These are phyloP conservation scores for Arctostaphylos glauca DNA, from an alignment of 148 eudicot genomes.

Conservation along the genomic window DNA sequence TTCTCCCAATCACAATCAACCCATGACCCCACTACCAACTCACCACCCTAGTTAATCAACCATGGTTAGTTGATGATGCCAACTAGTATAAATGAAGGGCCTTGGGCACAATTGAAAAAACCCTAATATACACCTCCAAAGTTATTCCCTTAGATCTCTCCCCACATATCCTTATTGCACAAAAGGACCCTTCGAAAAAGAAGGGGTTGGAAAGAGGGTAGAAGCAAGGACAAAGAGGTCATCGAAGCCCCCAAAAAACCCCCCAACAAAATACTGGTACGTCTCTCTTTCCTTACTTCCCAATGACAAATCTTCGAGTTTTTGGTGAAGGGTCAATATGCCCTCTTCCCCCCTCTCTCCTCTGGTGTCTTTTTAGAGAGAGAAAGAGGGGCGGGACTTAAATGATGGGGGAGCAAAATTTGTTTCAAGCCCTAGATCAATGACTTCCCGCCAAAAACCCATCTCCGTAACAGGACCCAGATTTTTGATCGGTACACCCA, in stretches of 20 bases:
- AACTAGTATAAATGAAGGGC: conserved; percentile 6
- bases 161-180: neutral
- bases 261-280: conserved; percentile 16
- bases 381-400: conserved; percentile 6
- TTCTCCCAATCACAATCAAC: neutral
- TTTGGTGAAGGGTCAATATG: neutral
- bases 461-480: neutral
- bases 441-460: conserved; percentile 27
- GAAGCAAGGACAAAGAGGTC: conserved; percentile 21
- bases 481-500: conserved; percentile 7
- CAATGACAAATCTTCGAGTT: neutral
- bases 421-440: conserved; percentile 15
- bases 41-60: conserved; percentile 8
- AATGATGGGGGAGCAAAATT: conserved; percentile 5
- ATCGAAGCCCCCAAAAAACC: neutral
- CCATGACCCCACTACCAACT: neutral
- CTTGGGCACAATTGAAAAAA: neutral
- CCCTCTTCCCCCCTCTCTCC: conserved; percentile 15
- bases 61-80: conserved; percentile 10
- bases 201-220: conserved; percentile 1
- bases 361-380: conserved; percentile 12
- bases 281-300: conserved; percentile 14
- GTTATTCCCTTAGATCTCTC: conserved; percentile 4
- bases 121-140: conserved; percentile 13
- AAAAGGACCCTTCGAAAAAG: neutral